phyloP scores from a whole-genome alignment of 495 filamentous ascomycete species.

The Pyronema omphalodes region DNA sequence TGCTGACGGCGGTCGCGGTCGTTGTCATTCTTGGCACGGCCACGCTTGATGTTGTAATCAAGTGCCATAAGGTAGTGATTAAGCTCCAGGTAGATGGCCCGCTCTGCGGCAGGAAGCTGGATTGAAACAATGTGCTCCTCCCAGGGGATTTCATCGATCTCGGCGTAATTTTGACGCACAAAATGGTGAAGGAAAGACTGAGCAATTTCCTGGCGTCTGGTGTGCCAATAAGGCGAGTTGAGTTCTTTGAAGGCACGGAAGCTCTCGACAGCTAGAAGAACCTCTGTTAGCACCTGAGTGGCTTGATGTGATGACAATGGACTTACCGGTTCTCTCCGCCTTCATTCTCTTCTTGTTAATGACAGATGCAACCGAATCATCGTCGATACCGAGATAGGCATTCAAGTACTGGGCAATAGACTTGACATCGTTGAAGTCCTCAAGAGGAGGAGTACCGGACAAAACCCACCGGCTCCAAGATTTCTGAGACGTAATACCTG shows the following conservation, averaged over 20 bases:
- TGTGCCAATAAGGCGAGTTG: conserved; percentile 35
- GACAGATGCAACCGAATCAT: conserved; percentile 26
- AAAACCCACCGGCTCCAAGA: conserved; percentile 43
- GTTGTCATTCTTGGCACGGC: conserved; percentile 25
- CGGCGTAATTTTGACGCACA: conserved; percentile 33
- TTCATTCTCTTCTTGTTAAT: conserved; percentile 25
- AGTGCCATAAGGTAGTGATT: conserved; percentile 29
- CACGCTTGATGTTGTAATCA: conserved; percentile 28
- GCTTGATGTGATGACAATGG: not conserved
- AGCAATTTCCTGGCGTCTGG: conserved; percentile 31
- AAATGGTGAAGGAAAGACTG: conserved; percentile 37
- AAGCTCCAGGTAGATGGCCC: conserved; percentile 31
- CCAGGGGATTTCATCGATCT: conserved; percentile 30
- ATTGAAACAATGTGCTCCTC: conserved; percentile 27
- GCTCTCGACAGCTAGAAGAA: conserved; percentile 27
- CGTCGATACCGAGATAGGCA: conserved; percentile 35
- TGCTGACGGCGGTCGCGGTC: conserved; percentile 29
- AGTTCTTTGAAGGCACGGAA: conserved; percentile 31
- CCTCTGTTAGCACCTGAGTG: conserved; percentile 9
- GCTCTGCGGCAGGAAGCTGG: conserved; percentile 28
- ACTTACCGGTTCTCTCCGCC: conserved; percentile 27
- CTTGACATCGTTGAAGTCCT: conserved; percentile 43
- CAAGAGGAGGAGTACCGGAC: conserved; percentile 45
- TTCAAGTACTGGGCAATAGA: conserved; percentile 38
- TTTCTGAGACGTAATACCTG: conserved; percentile 25